These are phyloP conservation scores for Dacryopinax primogenitus DNA, from an alignment of 768 basidiomycete species.

Conservation along the genomic window DNA sequence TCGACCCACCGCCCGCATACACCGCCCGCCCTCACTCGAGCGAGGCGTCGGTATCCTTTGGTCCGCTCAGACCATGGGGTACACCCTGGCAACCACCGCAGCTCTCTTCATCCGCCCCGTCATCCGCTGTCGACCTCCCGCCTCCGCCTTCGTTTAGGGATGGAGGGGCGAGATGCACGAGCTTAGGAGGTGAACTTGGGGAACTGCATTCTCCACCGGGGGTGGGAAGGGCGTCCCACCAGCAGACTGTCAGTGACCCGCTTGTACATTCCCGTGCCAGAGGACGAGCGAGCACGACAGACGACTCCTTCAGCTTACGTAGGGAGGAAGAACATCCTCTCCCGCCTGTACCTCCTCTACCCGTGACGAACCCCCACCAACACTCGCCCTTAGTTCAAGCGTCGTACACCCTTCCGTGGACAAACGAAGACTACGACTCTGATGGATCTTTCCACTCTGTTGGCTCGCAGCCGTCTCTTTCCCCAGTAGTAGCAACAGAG, in stretches of 20 bases:
- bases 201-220: not conserved
- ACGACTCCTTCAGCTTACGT: not conserved
- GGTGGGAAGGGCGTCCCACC: not conserved
- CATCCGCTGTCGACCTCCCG: not conserved
- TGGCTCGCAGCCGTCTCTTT: not conserved
- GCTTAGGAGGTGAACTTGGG: not conserved
- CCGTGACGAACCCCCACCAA: too few species aligned
- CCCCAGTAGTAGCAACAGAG: not conserved
- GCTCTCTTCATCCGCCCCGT: too few species aligned
- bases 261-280: not conserved
- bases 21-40: not conserved
- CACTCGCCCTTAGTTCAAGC: too few species aligned
- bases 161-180: not conserved
- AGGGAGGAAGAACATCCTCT: too few species aligned
- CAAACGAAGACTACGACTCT: not conserved
- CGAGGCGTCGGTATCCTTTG: not conserved
- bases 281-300: not conserved
- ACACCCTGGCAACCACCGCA: too few species aligned
- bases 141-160: not conserved
- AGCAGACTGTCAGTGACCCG: not conserved
- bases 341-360: too few species aligned
- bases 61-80: not conserved
- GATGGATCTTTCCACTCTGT: not conserved
- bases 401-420: not conserved
- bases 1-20: not conserved